Percentiles rank a stretch among this genome's conserved stretches.
Evolutionary conservation across 345 rosid genomes (phyloP).

Genomic region (Citrus inodora): DNA sequence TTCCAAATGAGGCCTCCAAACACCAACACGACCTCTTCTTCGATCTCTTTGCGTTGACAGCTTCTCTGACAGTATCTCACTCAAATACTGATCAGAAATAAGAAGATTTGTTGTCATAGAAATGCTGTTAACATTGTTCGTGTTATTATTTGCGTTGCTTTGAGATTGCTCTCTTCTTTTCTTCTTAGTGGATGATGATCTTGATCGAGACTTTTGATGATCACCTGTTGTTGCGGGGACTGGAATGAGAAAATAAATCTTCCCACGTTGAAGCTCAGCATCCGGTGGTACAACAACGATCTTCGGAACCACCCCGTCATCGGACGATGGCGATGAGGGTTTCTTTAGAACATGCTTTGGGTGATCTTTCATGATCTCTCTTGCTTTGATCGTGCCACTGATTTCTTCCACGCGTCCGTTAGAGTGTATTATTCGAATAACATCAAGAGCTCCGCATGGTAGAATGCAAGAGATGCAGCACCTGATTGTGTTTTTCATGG

Average conservation of each 20-base stretch:
- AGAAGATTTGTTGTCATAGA: slow-evolving; percentile 35
- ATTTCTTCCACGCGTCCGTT: slow-evolving; percentile 91
- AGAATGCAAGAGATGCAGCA: slow-evolving; percentile 98
- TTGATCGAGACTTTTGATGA: slow-evolving; percentile 29
- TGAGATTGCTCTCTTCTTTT: slow-evolving; percentile 7
- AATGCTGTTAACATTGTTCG: slow-evolving; percentile 2
- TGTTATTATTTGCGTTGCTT: neutral
- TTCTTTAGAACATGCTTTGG: slow-evolving; percentile 88
- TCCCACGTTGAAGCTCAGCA: slow-evolving; percentile 89
- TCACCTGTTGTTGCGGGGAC: slow-evolving; percentile 30
- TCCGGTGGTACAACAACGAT: slow-evolving; percentile 91
- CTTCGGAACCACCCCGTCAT: slow-evolving; percentile 51
- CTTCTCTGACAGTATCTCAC: slow-evolving; percentile 90
- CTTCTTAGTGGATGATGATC: slow-evolving; percentile 23
- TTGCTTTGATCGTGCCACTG: slow-evolving; percentile 75
- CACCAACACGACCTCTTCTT: slow-evolving; percentile 80
- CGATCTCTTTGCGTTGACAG: slow-evolving; percentile 70
- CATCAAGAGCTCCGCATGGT: slow-evolving; percentile 95
- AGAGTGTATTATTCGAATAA: slow-evolving; percentile 85
- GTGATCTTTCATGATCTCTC: slow-evolving; percentile 74
- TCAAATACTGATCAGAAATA: slow-evolving; percentile 76
- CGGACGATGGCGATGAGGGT: slow-evolving; percentile 57
- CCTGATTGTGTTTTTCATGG: slow-evolving; percentile 83
- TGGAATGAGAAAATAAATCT: slow-evolving; percentile 91
- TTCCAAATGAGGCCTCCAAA: slow-evolving; percentile 96